phyloP scores from a whole-genome alignment of 768 basidiomycete species.

The Hericium coralloides region DNA sequence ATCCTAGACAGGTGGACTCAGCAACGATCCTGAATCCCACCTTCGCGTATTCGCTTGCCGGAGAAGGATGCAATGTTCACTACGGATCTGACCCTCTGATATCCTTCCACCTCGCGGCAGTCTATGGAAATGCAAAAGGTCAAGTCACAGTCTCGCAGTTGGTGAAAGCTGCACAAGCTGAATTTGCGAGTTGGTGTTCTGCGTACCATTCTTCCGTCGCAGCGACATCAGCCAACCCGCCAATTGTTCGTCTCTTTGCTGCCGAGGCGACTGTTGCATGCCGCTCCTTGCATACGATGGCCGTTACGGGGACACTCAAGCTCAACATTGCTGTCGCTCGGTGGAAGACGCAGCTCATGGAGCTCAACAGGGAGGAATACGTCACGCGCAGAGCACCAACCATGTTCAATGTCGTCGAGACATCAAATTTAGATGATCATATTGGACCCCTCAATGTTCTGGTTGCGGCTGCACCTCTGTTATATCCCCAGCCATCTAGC shows the following conservation, averaged over 20 bases:
- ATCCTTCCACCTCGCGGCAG: conserved; percentile 32
- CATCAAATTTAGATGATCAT: conserved; percentile 42
- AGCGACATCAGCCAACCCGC: neutral
- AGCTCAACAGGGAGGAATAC: conserved; percentile 21
- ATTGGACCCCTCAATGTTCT: conserved; percentile 40
- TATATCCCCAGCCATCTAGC: conserved; percentile 19
- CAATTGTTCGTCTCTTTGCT: conserved; percentile 30
- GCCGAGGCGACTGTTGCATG: conserved; percentile 34
- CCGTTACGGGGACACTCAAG: conserved; percentile 1
- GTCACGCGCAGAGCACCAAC: conserved; percentile 19
- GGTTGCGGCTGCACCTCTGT: conserved; percentile 27
- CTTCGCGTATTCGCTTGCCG: conserved; percentile 32
- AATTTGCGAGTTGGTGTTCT: conserved; percentile 30
- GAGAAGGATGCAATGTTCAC: conserved; percentile 32
- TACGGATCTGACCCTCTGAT: conserved; percentile 35
- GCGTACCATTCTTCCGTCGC: conserved; percentile 15
- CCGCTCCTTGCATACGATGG: neutral
- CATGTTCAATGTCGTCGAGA: conserved; percentile 38
- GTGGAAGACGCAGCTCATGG: conserved; percentile 25
- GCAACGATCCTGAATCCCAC: conserved; percentile 34
- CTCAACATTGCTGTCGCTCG: conserved; percentile 20
- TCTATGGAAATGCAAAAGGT: conserved; percentile 5
- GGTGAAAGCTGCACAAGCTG: conserved; percentile 6
- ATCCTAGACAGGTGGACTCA: neutral
- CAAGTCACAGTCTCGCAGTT: neutral